These are phyloP conservation scores for Vinca minor DNA, from an alignment of 257 asterid genomes.

Conservation along the genomic window DNA sequence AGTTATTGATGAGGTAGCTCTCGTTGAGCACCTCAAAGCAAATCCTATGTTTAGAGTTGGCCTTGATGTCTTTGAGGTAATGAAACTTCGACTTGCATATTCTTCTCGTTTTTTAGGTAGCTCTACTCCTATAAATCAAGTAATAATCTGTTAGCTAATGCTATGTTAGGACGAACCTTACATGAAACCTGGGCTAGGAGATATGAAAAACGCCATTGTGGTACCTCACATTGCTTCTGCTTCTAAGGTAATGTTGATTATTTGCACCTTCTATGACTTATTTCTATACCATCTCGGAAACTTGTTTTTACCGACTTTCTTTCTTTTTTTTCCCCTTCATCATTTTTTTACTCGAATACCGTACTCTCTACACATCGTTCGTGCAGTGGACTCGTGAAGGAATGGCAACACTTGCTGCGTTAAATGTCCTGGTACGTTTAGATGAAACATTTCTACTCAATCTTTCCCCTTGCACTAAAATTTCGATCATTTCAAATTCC, in stretches of 20 bases:
- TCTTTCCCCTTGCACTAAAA: not conserved
- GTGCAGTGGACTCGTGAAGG: slow-evolving; percentile 99
- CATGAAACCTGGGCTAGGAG: slow-evolving; percentile 89
- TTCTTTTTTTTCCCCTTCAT: not conserved
- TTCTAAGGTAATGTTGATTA: slow-evolving; percentile 52
- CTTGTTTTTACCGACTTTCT: not conserved
- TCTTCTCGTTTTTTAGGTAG: not conserved
- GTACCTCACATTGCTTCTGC: slow-evolving; percentile 99
- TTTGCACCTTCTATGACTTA: not conserved
- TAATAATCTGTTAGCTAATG: not conserved
- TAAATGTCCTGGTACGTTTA: slow-evolving; percentile 75
- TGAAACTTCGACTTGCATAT: not conserved
- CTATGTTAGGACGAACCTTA: slow-evolving; percentile 72
- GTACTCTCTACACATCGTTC: too few relatives aligned
- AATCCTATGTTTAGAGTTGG: slow-evolving; percentile 99
- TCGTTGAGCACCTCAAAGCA: slow-evolving; percentile 75
- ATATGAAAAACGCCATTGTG: slow-evolving; percentile 79
- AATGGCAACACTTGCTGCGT: slow-evolving; percentile 94
- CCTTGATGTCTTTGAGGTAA: slow-evolving; percentile 95
- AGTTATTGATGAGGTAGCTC: slow-evolving; percentile 89
- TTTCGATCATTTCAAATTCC: not conserved
- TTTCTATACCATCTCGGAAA: not conserved
- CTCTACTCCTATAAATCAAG: slow-evolving; percentile 1
- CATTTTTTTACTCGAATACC: too few relatives aligned
- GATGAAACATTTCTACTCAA: not conserved